Percentiles rank a stretch among this genome's conserved stretches.
Conservation (phyloP, 139 green algal species). For the Auxenochlorella pyrenoidosa region DNA sequence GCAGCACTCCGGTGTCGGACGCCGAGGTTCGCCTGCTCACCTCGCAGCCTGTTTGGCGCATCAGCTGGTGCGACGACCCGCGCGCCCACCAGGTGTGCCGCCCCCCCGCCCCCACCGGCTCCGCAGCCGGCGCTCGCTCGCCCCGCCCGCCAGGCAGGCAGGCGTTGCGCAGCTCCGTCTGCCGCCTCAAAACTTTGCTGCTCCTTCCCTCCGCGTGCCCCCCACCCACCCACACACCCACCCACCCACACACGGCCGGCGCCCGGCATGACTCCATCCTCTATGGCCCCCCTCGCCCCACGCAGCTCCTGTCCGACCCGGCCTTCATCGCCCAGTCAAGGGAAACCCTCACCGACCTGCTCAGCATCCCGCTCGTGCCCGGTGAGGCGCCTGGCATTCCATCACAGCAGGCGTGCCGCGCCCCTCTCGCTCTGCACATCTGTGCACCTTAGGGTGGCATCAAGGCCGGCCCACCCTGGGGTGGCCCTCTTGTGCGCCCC, state of each 20-base stretch:
- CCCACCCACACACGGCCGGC: no score
- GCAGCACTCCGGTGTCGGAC: slow-evolving; percentile 21
- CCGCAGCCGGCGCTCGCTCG: neutral
- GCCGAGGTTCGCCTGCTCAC: slow-evolving; percentile 10
- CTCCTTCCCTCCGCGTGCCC: neutral
- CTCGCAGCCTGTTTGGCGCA: slow-evolving; percentile 13
- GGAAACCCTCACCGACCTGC: slow-evolving; percentile 21
- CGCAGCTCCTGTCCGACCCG: slow-evolving; percentile 19
- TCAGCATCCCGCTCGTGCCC: slow-evolving; percentile 5
- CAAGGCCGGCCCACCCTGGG: no score
- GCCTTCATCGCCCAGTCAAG: neutral
- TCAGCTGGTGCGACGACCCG: slow-evolving; percentile 30
- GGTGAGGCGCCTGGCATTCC: neutral
- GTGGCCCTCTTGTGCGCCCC: no score
- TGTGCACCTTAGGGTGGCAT: no score
- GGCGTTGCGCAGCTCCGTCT: no score
- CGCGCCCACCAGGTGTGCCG: neutral
- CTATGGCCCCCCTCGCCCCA: neutral
- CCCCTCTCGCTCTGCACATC: neutral
- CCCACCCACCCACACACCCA: neutral
- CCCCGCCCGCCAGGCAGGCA: no score
- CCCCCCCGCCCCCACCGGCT: neutral
- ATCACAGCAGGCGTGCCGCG: no score
- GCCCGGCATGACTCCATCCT: neutral
- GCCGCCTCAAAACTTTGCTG: no score